Base-by-base conservation (phyloP, 1,284 basidiomycete species). In the Boletus hoseneyae region DNA sequence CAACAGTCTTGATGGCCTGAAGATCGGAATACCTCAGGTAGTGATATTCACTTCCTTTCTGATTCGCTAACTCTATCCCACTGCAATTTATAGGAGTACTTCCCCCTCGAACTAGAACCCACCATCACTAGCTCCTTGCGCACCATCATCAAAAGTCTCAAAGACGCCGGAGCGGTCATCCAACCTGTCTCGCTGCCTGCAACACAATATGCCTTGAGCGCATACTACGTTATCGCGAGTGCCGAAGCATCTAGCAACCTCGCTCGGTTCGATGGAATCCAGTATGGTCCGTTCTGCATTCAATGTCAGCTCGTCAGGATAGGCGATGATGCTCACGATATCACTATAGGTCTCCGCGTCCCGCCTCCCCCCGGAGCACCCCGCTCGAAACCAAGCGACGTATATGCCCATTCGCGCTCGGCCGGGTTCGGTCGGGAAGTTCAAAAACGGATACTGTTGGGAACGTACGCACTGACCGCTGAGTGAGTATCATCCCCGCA, bases 211-310 rank as follows among this genome's bases (percentile, higher is more conserved):
- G 90, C 92, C 0, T 74, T 98, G 2, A 91, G 93, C 46, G 90
- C 94, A 5, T 99, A 99, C 74, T 99, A 99, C 63, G 90, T 97
- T 11, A 78, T 98, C 18, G 91, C 96, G 0, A 90, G 85, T 53
- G 94, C 97, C 0, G 97, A 99, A 65, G 96, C 95, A 0, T 90
- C 90, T 57, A 95, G 91, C 57, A 97, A 97, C 63, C 73, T 99
- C 35, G 93, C 90, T 1, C 77, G 93, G 32, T 99, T 89, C 66
- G 93, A 96, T 46, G 96, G 96, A 0, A 78, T 96, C 11, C 73
- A 82, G 56, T 86, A 83, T 59, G 87, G 86, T 82, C 42, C 44
- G 70, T 57, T 33, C 21, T 33, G 3, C 29, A 25, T 32, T 21
- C 36, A 12, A 10, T 29, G 6, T 12, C 0, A 6, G 4, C 6